A percentile compares a stretch with the other conserved stretches of the same genome.
phyloP scores from a whole-genome alignment of 768 basidiomycete genomes.

The Erythrobasidium yunnanense region DNA sequence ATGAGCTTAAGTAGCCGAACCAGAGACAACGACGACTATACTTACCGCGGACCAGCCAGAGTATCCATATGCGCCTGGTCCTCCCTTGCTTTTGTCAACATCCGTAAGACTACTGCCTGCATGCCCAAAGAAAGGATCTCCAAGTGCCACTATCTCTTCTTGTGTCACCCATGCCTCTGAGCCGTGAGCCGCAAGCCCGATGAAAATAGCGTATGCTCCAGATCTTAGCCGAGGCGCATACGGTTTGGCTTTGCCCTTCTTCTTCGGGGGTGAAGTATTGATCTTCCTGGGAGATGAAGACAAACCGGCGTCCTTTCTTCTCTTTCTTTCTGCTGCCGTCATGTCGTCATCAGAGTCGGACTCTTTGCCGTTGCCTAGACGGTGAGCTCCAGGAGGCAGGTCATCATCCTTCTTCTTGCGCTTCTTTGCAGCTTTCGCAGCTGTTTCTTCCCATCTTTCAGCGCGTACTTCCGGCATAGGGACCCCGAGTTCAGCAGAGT shows the following conservation, averaged over 20 bases:
- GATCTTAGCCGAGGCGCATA: slow-evolving; percentile 6
- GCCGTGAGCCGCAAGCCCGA: slow-evolving; percentile 8
- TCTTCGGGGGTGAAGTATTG: slow-evolving; percentile 8
- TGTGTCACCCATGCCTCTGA: slow-evolving; percentile 6
- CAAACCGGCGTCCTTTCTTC: no score
- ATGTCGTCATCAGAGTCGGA: background rate
- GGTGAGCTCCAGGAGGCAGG: background rate
- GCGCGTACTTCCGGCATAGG: background rate
- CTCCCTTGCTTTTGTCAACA: slow-evolving; percentile 4
- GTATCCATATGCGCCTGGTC: background rate
- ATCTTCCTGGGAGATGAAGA: background rate
- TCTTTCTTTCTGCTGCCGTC: no score
- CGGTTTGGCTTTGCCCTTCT: background rate
- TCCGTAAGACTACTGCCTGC: background rate
- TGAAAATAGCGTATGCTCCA: slow-evolving; percentile 8
- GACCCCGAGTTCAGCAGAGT: background rate
- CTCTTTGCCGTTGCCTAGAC: background rate
- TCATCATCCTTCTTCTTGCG: background rate
- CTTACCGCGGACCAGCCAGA: slow-evolving; percentile 16
- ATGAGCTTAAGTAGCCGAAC: background rate
- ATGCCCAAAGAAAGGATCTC: slow-evolving; percentile 14
- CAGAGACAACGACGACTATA: no score
- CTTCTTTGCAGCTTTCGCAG: slow-evolving; percentile 18
- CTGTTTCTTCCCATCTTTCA: background rate
- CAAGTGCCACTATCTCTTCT: background rate